Conservation (phyloP, 75 land plant species). For the Selaginella moellendorffii region DNA sequence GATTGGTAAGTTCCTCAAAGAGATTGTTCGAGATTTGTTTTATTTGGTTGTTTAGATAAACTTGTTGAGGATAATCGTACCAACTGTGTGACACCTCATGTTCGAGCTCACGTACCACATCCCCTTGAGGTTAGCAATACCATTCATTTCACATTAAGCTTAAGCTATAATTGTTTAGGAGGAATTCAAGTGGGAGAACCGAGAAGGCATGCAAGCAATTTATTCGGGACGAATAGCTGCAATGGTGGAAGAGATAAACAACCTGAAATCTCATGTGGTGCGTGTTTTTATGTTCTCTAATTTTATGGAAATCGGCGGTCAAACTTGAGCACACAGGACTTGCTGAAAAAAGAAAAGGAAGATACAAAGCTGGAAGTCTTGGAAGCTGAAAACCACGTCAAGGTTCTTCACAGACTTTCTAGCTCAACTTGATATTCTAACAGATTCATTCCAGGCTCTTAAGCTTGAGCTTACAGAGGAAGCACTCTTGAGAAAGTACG, state of each 20-base stretch:
- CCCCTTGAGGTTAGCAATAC: not conserved
- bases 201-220: conserved; percentile 9
- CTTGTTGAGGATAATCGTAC: not conserved
- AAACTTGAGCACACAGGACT: too few species aligned
- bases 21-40: not conserved
- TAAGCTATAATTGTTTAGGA: not conserved
- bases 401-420: too few species aligned
- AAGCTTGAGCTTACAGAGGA: conserved; percentile 26
- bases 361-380: conserved; percentile 17
- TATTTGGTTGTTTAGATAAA: not conserved
- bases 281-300: not conserved
- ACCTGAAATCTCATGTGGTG: not conserved
- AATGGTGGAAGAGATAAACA: not conserved
- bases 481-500: conserved; percentile 18
- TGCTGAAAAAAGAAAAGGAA: conserved; percentile 11
- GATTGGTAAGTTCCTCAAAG: conserved; percentile 20
- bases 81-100: not conserved
- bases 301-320: too few species aligned
- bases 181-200: not conserved
- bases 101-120: not conserved
- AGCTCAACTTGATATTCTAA: too few species aligned
- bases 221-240: not conserved
- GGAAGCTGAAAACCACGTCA: conserved; percentile 14
- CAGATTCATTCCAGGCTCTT: conserved; percentile 11
- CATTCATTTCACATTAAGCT: not conserved